phyloP scores from a whole-genome alignment of 23 red algal genomes.

The Gracilariopsis chorda region DNA sequence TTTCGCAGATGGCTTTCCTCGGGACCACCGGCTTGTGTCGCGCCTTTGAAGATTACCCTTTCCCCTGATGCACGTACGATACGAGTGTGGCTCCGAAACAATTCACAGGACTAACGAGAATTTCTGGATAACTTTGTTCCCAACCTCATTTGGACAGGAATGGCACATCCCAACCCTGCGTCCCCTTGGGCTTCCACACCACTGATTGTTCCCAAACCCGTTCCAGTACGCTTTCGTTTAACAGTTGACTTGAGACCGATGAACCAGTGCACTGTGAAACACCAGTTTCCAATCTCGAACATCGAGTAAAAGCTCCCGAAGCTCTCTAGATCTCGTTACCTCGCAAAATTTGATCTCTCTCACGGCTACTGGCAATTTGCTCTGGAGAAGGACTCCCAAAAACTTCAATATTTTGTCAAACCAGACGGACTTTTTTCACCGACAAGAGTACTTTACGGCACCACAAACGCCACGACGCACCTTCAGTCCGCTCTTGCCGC shows the following conservation, averaged over 20 bases:
- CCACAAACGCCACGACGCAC: not conserved
- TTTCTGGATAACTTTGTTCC: not conserved
- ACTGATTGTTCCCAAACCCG: not conserved
- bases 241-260: not conserved
- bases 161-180: not conserved
- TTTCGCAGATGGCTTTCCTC: not conserved
- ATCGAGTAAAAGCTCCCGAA: not conserved
- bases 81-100: not conserved
- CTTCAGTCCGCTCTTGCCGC: not conserved
- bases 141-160: not conserved
- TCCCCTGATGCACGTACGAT: not conserved
- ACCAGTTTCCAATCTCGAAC: slow-evolving; percentile 6
- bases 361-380: slow-evolving; percentile 31
- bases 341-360: not conserved
- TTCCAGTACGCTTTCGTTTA: not conserved
- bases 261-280: not conserved
- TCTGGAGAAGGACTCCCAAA: not conserved
- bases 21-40: not conserved
- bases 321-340: not conserved
- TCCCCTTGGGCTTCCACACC: not conserved
- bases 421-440: not conserved
- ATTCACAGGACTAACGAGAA: not conserved
- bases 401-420: not conserved
- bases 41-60: not conserved
- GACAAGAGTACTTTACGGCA: slow-evolving; percentile 1